These are phyloP conservation scores for Psilocybe cubensis DNA, from an alignment of 768 basidiomycete genomes.

Conservation along the genomic window DNA sequence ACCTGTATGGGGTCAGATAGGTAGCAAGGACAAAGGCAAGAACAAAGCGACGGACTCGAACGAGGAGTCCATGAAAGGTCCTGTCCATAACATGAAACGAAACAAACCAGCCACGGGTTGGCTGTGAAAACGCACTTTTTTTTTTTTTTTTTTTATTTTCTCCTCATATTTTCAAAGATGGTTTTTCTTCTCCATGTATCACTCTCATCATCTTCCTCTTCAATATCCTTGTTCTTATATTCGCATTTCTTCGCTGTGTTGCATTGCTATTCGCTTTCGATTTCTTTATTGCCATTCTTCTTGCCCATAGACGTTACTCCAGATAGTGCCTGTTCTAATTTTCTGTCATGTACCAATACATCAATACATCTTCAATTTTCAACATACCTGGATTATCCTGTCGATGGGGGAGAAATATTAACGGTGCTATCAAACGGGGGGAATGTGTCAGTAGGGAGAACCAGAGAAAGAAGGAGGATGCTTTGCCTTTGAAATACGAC, in stretches of 20 bases:
- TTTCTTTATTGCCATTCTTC: conserved; percentile 3
- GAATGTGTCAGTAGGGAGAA: neutral
- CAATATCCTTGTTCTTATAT: neutral
- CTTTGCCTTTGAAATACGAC: neutral
- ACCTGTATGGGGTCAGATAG: conserved; percentile 11
- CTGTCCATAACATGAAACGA: conserved; percentile 19
- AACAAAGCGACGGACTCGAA: conserved; percentile 10
- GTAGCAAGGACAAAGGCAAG: conserved; percentile 15
- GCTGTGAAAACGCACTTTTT: conserved; percentile 13
- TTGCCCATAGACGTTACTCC: conserved; percentile 13
- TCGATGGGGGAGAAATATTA: neutral
- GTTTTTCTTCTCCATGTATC: conserved; percentile 6
- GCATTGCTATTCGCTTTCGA: conserved; percentile 14
- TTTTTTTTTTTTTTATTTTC: neutral
- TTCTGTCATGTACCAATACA: neutral
- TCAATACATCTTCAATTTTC: neutral
- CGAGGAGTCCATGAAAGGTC: conserved; percentile 7
- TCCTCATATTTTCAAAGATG: neutral
- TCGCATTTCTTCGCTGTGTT: conserved; percentile 4
- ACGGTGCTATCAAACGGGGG: neutral
- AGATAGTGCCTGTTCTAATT: conserved; percentile 10
- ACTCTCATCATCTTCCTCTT: conserved; percentile 3
- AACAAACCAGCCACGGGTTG: conserved; percentile 16
- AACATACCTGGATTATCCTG: neutral
- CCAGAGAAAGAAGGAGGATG: neutral